A percentile compares a stretch with the other conserved stretches of the same genome.
Conservation (phyloP, 306 rosid species). For the Castanea mollissima region DNA sequence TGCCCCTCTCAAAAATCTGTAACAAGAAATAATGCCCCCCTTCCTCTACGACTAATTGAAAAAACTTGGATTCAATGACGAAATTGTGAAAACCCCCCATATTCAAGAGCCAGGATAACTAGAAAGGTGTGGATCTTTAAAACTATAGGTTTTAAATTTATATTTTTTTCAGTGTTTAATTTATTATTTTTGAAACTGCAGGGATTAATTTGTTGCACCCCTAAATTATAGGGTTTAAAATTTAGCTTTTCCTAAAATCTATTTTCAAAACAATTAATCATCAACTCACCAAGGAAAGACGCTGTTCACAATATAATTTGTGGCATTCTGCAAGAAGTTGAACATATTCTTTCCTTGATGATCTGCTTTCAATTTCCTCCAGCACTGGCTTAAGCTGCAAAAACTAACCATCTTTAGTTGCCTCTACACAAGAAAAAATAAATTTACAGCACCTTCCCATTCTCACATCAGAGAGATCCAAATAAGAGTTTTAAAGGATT, state of each 20-base stretch:
- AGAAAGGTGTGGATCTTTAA: no score
- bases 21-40: no score
- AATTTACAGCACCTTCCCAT: neutral
- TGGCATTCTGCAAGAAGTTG: conserved; percentile 96
- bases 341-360: conserved; percentile 89
- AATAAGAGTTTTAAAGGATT: conserved; percentile 15
- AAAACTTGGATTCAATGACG: no score
- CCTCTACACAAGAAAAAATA: neutral
- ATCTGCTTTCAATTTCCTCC: conserved; percentile 92
- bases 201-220: no score
- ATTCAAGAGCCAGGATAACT: no score
- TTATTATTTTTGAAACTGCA: no score
- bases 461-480: conserved; percentile 2
- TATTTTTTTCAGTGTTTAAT: no score
- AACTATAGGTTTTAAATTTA: no score
- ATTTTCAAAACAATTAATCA: conserved; percentile 34
- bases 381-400: conserved; percentile 88
- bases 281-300: conserved; percentile 88
- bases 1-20: no score
- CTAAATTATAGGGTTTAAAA: no score
- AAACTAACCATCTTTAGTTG: conserved; percentile 31
- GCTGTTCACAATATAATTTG: conserved; percentile 86
- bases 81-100: no score
- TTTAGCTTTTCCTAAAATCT: neutral
- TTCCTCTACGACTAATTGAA: no score